A percentile compares a stretch with the other conserved stretches of the same genome.
Conservation (phyloP, 768 basidiomycete genomes). For the Asterophora parasitica region DNA sequence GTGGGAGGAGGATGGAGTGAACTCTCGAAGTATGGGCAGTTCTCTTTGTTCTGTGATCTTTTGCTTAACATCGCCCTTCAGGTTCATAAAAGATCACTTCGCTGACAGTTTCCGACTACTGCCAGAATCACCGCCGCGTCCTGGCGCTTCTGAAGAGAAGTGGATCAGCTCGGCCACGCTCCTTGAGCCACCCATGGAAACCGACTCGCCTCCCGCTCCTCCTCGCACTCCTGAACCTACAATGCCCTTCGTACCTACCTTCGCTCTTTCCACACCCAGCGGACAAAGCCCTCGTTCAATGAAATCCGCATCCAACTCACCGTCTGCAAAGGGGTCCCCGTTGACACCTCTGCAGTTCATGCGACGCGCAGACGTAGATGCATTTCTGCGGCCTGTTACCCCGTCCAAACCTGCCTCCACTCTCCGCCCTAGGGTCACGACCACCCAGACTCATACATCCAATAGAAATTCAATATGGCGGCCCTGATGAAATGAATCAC, state of each 20-base stretch:
- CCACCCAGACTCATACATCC: constrained; percentile 39
- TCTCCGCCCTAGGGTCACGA: constrained; percentile 34
- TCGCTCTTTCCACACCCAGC: constrained; percentile 57
- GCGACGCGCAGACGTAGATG: constrained; percentile 66
- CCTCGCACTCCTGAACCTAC: constrained; percentile 65
- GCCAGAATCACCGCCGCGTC: constrained; percentile 56
- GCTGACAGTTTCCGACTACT: constrained; percentile 77
- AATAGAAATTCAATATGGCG: constrained; percentile 59
- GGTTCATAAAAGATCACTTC: constrained; percentile 85
- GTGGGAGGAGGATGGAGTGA: constrained; percentile 95
- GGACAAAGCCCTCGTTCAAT: constrained; percentile 47
- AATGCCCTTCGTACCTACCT: constrained; percentile 54
- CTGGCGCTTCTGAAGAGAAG: constrained; percentile 56
- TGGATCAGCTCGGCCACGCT: constrained; percentile 83
- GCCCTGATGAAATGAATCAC: constrained; percentile 35
- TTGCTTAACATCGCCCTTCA: constrained; percentile 25
- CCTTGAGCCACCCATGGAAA: constrained; percentile 45
- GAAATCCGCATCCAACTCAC: constrained; percentile 32
- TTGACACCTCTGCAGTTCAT: constrained; percentile 82
- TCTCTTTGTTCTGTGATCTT: neutral
- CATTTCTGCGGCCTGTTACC: constrained; percentile 51
- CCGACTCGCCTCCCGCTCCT: constrained; percentile 26
- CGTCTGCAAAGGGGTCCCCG: constrained; percentile 65
- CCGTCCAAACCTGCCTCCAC: constrained; percentile 52
- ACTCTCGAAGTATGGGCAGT: constrained; percentile 68